Percentiles rank a stretch among this genome's conserved stretches.
These are phyloP conservation scores for Solanum dulcamara DNA, from an alignment of 257 asterid species.

Conservation along the genomic window DNA sequence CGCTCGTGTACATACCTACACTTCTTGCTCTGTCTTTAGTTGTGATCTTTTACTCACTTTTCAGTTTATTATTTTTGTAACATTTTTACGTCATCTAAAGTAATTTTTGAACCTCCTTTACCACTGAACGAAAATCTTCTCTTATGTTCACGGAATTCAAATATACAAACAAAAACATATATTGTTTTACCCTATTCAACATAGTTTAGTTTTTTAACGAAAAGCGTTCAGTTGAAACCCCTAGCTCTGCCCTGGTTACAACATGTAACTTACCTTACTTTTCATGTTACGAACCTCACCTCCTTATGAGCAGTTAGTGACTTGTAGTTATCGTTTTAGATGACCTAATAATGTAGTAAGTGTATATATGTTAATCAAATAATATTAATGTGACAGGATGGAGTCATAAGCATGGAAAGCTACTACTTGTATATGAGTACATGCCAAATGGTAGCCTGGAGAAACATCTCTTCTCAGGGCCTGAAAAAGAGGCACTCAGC, in stretches of 20 bases:
- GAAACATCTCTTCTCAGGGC: constrained; percentile 17
- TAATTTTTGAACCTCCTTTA: neutral
- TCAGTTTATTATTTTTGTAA: neutral
- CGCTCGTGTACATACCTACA: too few species aligned
- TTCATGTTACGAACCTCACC: neutral
- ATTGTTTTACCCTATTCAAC: neutral
- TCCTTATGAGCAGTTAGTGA: neutral
- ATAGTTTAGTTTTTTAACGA: neutral
- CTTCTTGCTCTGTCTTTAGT: too few species aligned
- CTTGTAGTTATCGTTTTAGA: neutral
- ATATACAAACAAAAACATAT: too few species aligned
- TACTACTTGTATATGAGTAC: constrained; percentile 27
- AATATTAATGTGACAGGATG: constrained; percentile 14
- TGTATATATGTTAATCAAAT: neutral
- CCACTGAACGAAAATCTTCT: neutral
- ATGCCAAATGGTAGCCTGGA: constrained; percentile 35
- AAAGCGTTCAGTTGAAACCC: neutral
- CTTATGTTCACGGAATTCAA: too few species aligned
- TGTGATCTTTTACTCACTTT: too few species aligned
- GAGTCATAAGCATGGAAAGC: constrained; percentile 30
- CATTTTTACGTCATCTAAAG: neutral
- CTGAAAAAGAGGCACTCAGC: constrained; percentile 1
- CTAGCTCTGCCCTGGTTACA: neutral
- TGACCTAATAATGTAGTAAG: neutral
- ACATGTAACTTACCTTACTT: neutral